Evolutionary conservation across 352 stramenopile genomes (phyloP), one percentile per base, ranked within the genome.

Genomic region (Lagenidium giganteum): DNA sequence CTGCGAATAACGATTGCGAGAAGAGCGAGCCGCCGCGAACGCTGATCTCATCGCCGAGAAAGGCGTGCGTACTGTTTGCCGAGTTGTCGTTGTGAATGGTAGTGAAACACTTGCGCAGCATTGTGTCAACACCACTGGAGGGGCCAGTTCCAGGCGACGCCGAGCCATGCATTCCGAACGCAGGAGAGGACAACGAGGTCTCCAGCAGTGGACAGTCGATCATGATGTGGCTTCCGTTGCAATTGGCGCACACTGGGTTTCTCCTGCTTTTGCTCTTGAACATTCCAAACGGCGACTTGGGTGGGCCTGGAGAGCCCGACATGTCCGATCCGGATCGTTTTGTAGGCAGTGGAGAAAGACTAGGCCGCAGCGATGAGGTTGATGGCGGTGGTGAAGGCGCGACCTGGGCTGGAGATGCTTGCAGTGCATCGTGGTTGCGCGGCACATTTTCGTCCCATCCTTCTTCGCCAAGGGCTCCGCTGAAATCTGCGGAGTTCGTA

Each of bases 71-170:
- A 37, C 72, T 86, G 53, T 88, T 88, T 13, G 69, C 61, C 43
- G 79, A 60, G 41, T 83, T 83, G 49, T 80, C 71, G 36, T 88
- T 88, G 51, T 88, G 76, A 20, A 86, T 73, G 9, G 71, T 86
- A 18, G 76, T 88, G 44, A 82, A 88, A 39, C 68, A 83, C 42
- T 86, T 88, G 24, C 76, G 70, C 23, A 88, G 51, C 31, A 78
- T 67, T 21, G 73, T 83, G 43, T 84, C 76, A 11, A 84, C 67
- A 20, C 41, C 32, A 28, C 38, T 47, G 21, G 43, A n/a, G n/a
- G n/a, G n/a, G n/a, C n/a, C n/a, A n/a, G n/a, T n/a, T n/a, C n/a
- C n/a, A n/a, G n/a, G n/a, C n/a, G n/a, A n/a, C n/a, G n/a, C n/a
- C n/a, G n/a, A n/a, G n/a, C 41, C 49, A 26, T 65, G 38, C 3